A percentile compares a stretch with the other conserved stretches of the same genome.
These are phyloP conservation scores for Exophiala viscosa DNA, from an alignment of 2,329 filamentous ascomycete genomes.

Conservation along the genomic window DNA sequence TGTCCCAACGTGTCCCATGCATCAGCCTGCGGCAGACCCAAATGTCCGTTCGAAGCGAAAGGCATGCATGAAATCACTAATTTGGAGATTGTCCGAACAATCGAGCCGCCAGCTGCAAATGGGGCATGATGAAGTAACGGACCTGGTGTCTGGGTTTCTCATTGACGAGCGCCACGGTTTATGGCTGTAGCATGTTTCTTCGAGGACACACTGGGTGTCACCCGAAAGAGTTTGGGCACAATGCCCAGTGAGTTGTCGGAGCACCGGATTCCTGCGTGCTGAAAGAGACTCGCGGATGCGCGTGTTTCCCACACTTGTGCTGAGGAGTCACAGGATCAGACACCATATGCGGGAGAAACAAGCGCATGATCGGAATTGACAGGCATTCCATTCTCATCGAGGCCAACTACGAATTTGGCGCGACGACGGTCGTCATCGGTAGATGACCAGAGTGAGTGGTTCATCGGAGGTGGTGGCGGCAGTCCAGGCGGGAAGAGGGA, in stretches of 20 bases:
- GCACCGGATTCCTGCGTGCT: too few relatives aligned
- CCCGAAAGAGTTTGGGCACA: neutral
- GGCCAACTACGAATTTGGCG: too few relatives aligned
- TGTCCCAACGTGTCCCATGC: conserved; percentile 19
- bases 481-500: too few relatives aligned
- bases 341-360: too few relatives aligned
- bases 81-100: conserved; percentile 11
- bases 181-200: neutral
- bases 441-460: too few relatives aligned
- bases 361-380: too few relatives aligned
- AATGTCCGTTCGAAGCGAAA: conserved; percentile 11
- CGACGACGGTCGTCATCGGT: too few relatives aligned
- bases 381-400: too few relatives aligned
- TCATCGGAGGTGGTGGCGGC: too few relatives aligned
- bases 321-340: too few relatives aligned
- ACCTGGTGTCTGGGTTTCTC: neutral
- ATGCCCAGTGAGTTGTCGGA: neutral
- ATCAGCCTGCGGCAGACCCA: conserved; percentile 10
- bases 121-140: neutral
- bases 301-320: too few relatives aligned
- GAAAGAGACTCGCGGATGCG: too few relatives aligned
- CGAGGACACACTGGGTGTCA: neutral
- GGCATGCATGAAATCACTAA: conserved; percentile 15
- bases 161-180: neutral
- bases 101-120: conserved; percentile 8